A percentile compares a stretch with the other conserved stretches of the same genome.
Evolutionary conservation across 441 rosid genomes (phyloP).

Genomic region (Macaranga tanarius): DNA sequence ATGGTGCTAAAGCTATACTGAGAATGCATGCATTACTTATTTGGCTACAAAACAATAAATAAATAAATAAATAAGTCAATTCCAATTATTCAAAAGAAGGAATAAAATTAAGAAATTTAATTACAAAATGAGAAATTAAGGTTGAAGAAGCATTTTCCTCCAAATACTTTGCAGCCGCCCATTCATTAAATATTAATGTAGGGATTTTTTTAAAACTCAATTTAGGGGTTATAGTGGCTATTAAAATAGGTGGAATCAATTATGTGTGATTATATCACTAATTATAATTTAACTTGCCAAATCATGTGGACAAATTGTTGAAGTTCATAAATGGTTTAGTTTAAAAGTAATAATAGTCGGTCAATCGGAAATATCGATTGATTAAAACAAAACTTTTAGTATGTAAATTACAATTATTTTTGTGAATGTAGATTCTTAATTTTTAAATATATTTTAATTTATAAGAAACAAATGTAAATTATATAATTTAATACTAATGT

Average conservation of each 20-base stretch:
- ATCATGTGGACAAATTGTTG: background rate
- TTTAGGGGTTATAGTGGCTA: no score
- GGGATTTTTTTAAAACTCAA: background rate
- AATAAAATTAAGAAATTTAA: no score
- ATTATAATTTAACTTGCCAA: background rate
- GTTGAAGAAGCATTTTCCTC: conserved; percentile 20
- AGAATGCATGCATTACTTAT: background rate
- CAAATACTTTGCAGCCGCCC: conserved; percentile 27
- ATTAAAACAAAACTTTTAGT: no score
- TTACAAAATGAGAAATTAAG: background rate
- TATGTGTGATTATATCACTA: background rate
- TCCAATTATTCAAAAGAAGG: no score
- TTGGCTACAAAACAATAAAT: background rate
- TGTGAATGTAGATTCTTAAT: no score
- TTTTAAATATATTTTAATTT: no score
- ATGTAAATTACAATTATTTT: no score
- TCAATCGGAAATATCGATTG: no score
- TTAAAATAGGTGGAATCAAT: background rate
- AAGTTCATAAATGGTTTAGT: background rate
- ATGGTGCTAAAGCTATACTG: no score
- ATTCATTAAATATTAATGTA: background rate
- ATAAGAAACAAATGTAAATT: no score
- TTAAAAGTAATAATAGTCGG: no score
- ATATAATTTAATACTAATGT: no score
- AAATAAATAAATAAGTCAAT: background rate